phyloP scores from a whole-genome alignment of 2,329 filamentous ascomycete species.

The Trichoderma afroharzianum region DNA sequence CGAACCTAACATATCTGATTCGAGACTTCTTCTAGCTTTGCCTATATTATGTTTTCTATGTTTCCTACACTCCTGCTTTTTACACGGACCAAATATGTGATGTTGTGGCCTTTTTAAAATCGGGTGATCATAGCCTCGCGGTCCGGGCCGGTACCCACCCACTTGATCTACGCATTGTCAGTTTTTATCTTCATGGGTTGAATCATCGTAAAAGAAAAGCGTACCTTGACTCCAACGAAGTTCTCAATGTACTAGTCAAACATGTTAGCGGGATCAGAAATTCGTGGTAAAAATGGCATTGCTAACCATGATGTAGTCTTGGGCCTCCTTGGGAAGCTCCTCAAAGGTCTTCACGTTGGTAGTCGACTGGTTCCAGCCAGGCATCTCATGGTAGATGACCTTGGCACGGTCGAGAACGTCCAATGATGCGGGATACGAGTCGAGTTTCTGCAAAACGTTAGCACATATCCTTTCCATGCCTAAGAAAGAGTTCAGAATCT shows the following conservation, averaged over 20 bases:
- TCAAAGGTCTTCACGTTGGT: conserved; percentile 48
- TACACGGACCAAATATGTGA: neutral
- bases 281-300: neutral
- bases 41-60: neutral
- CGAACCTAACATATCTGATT: neutral
- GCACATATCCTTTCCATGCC: neutral
- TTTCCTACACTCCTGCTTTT: neutral
- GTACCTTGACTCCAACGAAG: conserved; percentile 4
- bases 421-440: conserved; percentile 53
- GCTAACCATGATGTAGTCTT: conserved; percentile 9
- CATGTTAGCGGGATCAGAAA: neutral
- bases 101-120: neutral
- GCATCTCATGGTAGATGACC: conserved; percentile 64
- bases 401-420: conserved; percentile 55
- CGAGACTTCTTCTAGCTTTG: neutral
- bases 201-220: no score
- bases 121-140: conserved; percentile 60
- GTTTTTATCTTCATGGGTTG: neutral
- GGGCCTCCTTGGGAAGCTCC: conserved; percentile 3
- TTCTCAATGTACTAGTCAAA: conserved; percentile 1
- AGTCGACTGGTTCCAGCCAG: conserved; percentile 66
- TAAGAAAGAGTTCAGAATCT: conserved; percentile 18
- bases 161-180: conserved; percentile 43
- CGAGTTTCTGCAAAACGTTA: neutral
- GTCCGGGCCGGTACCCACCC: conserved; percentile 63